These are phyloP conservation scores for Penicillium longicatenatum DNA, from an alignment of 495 filamentous ascomycete genomes.

Conservation along the genomic window DNA sequence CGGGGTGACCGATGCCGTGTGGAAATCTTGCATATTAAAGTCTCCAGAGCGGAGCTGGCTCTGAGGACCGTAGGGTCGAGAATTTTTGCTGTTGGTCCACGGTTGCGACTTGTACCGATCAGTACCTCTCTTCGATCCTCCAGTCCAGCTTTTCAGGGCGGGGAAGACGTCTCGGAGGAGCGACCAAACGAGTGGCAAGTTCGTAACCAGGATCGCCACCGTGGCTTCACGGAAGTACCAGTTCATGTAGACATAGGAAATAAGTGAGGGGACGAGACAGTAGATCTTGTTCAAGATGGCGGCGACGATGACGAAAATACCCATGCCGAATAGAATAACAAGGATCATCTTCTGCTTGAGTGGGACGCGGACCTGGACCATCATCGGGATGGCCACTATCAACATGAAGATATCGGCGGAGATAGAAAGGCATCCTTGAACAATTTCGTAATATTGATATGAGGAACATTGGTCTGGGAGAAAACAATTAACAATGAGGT, in stretches of 20 bases:
- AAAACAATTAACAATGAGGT: background rate
- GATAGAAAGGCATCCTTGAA: conserved; percentile 60
- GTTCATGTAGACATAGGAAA: conserved; percentile 60
- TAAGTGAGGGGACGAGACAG: conserved; percentile 55
- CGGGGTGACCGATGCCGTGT: conserved; percentile 27
- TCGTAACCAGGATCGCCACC: conserved; percentile 65
- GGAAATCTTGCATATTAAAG: conserved; percentile 38
- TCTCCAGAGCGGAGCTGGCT: conserved; percentile 39
- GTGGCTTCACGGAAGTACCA: conserved; percentile 74
- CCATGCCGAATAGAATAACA: conserved; percentile 54
- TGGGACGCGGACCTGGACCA: conserved; percentile 59
- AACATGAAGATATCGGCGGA: conserved; percentile 68
- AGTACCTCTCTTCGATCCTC: conserved; percentile 41
- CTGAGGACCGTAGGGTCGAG: conserved; percentile 34
- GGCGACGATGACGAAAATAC: conserved; percentile 67
- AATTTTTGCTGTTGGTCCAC: conserved; percentile 38
- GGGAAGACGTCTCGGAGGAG: conserved; percentile 62
- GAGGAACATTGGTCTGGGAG: conserved; percentile 51
- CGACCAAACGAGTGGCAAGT: conserved; percentile 67
- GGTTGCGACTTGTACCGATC: conserved; percentile 41
- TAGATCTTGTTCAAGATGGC: conserved; percentile 68
- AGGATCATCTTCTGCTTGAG: conserved; percentile 60
- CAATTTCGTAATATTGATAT: conserved; percentile 54
- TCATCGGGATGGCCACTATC: conserved; percentile 61
- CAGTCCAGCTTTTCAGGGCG: conserved; percentile 49